Base-by-base conservation (phyloP, 768 basidiomycete genomes). In the Exidia glandulosa region DNA sequence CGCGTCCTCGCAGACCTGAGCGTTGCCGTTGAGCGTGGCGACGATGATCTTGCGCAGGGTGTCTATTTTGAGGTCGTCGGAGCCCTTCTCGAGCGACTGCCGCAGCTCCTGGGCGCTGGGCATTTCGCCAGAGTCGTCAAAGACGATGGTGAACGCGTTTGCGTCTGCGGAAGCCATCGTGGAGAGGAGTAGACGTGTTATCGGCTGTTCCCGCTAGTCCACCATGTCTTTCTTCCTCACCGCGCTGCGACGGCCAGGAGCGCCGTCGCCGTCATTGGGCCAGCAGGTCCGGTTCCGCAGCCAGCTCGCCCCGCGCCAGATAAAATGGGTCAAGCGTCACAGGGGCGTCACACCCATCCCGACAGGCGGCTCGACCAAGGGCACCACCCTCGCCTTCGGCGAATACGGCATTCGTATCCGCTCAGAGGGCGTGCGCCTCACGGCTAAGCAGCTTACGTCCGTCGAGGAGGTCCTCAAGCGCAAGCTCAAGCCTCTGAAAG, bases 61-160 rank as follows among this genome's bases (percentile, higher is more conserved):
- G 77, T 97, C 94, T 66, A 95, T 77, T 77, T 96, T 97, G 77
- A 94, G 86, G 65, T 98, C 95, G 73, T 97, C 94, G 25, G 90
- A 86, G 60, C 95, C 94, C 75, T 96, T 97, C 76, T 99, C 90
- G 56, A 97, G 78, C 34, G 84, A 79, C 61, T 84, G 78, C 63
- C 90, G 81, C 55, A 96, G 81, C 65, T 97, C 94, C 63, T 86
- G 80, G 2, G 82, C 81, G n/a, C 88, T 84, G 5, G 88, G 90
- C 23, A 82, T 79, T 72, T 92, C 90, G 36, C 80, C 76, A 56
- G 73, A 78, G 65, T 85, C 85, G 67, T 92, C 89, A 41, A 81
- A 83, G 54, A 92, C 81, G 63, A 91, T 75, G 9, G 90, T 92
- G 69, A 90, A 88, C 69, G 88, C 91, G 67, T 82, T 74, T 58